Conservation (phyloP, 2,329 filamentous ascomycete species). For the Tolypocladium capitatum region DNA sequence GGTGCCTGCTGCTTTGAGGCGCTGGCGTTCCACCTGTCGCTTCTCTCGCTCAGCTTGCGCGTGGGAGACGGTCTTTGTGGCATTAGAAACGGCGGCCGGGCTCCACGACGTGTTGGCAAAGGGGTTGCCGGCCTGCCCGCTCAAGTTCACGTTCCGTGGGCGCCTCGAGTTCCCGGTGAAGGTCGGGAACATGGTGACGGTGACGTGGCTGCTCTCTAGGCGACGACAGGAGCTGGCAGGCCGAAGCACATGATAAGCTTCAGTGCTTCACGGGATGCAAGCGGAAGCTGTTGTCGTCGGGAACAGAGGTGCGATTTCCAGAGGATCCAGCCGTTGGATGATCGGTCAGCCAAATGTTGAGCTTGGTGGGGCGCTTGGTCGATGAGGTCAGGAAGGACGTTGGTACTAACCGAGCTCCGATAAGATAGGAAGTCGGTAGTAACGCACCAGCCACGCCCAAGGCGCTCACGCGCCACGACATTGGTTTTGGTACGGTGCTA, state of each 20-base stretch:
- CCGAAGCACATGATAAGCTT: conserved; percentile 1
- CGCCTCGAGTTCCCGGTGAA: conserved; percentile 83
- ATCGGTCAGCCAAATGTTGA: neutral
- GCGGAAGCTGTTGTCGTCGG: neutral
- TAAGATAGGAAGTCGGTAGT: conserved; percentile 5
- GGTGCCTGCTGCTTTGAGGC: conserved; percentile 55
- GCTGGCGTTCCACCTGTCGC: conserved; percentile 69
- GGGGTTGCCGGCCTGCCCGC: conserved; percentile 69
- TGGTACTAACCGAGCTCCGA: conserved; percentile 1
- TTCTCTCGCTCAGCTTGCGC: conserved; percentile 76
- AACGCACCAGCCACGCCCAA: neutral
- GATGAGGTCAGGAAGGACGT: conserved; percentile 1
- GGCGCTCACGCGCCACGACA: neutral
- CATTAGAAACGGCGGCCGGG: conserved; percentile 42
- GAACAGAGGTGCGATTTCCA: conserved; percentile 1
- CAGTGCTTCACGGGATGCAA: neutral
- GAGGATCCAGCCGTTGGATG: conserved; percentile 5
- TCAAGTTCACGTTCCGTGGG: conserved; percentile 85
- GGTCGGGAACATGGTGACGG: conserved; percentile 63
- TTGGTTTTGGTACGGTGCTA: neutral
- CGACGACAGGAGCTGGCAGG: neutral
- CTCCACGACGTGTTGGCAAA: conserved; percentile 54
- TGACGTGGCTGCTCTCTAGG: neutral
- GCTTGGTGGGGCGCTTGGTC: neutral
- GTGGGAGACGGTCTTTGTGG: conserved; percentile 67